Evolutionary conservation across 345 rosid genomes (phyloP).

Genomic region (Eucalyptus sp.): DNA sequence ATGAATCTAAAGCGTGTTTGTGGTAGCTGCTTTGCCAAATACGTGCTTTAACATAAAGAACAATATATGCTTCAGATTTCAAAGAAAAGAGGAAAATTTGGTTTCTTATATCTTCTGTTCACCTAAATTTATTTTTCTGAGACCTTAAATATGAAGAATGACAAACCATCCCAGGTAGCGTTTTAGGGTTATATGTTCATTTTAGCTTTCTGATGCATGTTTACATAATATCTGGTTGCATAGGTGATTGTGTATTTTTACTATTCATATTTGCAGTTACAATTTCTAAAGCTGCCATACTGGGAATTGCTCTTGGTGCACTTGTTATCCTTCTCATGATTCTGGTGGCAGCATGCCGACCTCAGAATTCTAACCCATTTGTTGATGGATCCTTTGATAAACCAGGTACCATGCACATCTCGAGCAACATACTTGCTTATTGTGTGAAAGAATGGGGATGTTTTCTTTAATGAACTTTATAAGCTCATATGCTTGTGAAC

Average conservation of each 20-base stretch:
- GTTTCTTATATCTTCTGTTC: neutral
- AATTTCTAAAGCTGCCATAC: conserved; percentile 84
- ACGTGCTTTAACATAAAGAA: neutral
- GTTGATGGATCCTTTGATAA: conserved; percentile 74
- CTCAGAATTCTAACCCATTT: conserved; percentile 51
- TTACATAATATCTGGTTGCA: neutral
- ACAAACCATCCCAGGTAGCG: neutral
- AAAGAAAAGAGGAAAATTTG: neutral
- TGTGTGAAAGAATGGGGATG: neutral
- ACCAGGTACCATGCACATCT: conserved; percentile 41
- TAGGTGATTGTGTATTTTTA: neutral
- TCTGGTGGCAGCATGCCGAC: conserved; percentile 65
- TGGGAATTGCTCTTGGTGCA: conserved; percentile 86
- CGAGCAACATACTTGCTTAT: neutral
- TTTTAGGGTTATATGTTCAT: neutral
- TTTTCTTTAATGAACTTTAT: neutral
- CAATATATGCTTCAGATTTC: neutral
- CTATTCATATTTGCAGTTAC: conserved; percentile 28
- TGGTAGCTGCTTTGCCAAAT: neutral
- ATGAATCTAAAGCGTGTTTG: neutral
- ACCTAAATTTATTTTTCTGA: neutral
- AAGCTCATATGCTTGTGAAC: neutral
- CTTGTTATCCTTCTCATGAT: conserved; percentile 85
- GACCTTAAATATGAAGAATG: neutral
- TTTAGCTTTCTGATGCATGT: neutral